Evolutionary conservation across 2,329 filamentous ascomycete genomes (phyloP), one percentile per base, ranked within the genome.

Genomic region (Fonsecaea pedrosoi): DNA sequence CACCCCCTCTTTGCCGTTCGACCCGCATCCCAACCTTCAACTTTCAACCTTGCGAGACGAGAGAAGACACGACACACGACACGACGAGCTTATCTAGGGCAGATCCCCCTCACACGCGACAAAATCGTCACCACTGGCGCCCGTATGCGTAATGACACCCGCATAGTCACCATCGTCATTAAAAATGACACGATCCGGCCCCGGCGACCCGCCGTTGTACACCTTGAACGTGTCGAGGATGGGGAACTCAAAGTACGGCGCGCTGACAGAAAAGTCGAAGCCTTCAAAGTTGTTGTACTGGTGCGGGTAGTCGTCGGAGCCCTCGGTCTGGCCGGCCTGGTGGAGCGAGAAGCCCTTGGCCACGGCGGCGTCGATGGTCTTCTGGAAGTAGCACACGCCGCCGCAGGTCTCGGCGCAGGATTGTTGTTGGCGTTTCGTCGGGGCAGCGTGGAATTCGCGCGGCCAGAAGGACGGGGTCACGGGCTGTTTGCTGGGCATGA

Each of bases 141-240:
- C 89, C 25, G 87, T 90, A 74, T 92, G 90, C 0, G 90, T 92
- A 69, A 92, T 90, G 34, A 85, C 80, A 42, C 88, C 89, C 13
- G 87, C 89, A 54, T 86, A 82, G 65, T 83, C 66, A 72, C 88
- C 85, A 15, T 77, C 68, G 0, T 74, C 80, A 74, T 87, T 89
- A 79, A 91, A 87, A 37, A 90, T 78, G 61, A 91, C 86, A 58
- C 89, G 86, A 75, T 91, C 89, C 18, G 89, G 79, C 42, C 89
- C 89, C 0, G 89, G 89, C 1, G 84, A 85, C 30, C 87, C 86
- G 56, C 88, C 87, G 65, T 75, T 82, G 74, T 88, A 90, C 1
- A 83, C 74, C 1, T 75, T 71, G 21, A 82, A 82, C 34, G 77
- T 80, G 13, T 75, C 77, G 73, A 85, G 70, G 61, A 90, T 81